Base-by-base conservation (phyloP, 257 asterid genomes). In the Euphrasia confusa region DNA sequence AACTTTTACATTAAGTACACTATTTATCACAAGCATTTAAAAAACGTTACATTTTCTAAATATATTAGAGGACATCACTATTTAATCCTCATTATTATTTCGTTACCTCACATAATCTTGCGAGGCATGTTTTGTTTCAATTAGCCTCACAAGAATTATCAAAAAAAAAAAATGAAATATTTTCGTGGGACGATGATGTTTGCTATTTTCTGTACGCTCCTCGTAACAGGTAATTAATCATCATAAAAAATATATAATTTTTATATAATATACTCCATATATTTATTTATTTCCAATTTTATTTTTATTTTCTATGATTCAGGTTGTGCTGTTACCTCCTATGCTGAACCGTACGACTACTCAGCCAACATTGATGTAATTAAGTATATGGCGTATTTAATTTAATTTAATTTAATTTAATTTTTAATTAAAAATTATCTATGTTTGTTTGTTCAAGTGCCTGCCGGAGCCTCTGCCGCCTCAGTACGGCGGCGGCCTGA, bases 401-500 rank as follows among this genome's bases (percentile, higher is more conserved):
- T 52, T 18, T 18, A 52, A 14, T 48, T 26, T 15, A 15, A 10
- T 49, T 48, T n/a, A 4, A 42, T 40, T 39, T 9, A 39, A 32
- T 44, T 3, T 7, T 56, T 7, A 4, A 28, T 55, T 55, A 3
- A 5, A 5, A 49, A 49, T 13, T 6, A 1, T 28, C 30, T 27
- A 1, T 50, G n/a, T n/a, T n/a, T n/a, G n/a, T n/a, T n/a, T n/a
- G n/a, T 69, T 75, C 37, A 70, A 81, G 87, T 81, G 84, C 39
- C 39, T 65, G 58, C 42, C 40, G 1, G 74, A 78, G 42, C 77
- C 87, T 6, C 55, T 60, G 71, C 60, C 58, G 30, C 82, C 87
- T 61, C 82, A 71, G 45, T 81, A 81, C 40, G 67, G 59, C 18
- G 87, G 84, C 4, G 87, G 82, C 7, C 49, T 76, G 15, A 40